A percentile compares a stretch with the other conserved stretches of the same genome.
phyloP scores from a whole-genome alignment of 305 asterid genomes.

The Fraxinus albicans region DNA sequence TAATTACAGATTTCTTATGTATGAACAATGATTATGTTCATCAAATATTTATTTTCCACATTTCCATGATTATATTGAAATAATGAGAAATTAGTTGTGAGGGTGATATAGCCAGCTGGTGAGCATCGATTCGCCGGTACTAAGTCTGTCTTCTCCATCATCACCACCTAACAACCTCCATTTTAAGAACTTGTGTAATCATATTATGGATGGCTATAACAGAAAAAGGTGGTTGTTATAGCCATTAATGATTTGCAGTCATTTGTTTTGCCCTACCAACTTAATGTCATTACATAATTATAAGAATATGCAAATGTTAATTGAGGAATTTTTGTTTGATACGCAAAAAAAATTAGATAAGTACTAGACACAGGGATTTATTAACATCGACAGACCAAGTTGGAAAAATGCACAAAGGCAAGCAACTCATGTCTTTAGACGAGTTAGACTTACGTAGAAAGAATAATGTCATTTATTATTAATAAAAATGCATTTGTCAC shows the following conservation, averaged over 20 bases:
- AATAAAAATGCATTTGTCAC: background rate
- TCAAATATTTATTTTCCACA: background rate
- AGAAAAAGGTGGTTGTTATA: background rate
- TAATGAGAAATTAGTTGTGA: background rate
- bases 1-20: background rate
- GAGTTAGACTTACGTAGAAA: background rate
- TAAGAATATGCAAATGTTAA: background rate
- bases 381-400: background rate
- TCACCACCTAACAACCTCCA: background rate
- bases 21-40: background rate
- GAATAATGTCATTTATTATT: too few species aligned
- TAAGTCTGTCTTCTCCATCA: background rate
- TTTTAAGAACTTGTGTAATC: background rate
- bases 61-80: background rate
- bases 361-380: background rate
- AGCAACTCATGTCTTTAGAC: background rate
- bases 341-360: background rate
- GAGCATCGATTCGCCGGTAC: background rate
- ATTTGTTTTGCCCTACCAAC: background rate
- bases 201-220: background rate
- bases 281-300: background rate
- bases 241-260: background rate
- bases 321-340: background rate
- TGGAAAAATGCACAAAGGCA: background rate
- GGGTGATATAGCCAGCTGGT: background rate